phyloP scores from a whole-genome alignment of 345 rosid genomes.

The Pelargonium nanum region DNA sequence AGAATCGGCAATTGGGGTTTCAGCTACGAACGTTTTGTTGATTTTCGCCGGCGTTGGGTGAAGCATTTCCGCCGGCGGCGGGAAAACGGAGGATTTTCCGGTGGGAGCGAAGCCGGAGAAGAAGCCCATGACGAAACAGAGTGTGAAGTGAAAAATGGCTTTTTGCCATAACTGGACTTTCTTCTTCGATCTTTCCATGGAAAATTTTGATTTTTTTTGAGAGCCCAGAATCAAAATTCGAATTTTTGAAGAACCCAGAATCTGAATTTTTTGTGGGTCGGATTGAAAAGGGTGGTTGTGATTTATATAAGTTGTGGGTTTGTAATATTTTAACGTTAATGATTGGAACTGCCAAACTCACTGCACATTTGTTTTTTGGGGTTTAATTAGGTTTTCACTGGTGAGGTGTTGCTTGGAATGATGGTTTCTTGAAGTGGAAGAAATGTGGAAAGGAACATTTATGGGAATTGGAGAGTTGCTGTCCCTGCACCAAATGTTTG shows the following conservation, averaged over 20 bases:
- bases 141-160: slow-evolving; percentile 62
- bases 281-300: not conserved
- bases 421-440: slow-evolving; percentile 13
- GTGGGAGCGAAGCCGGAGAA: slow-evolving; percentile 87
- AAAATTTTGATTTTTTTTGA: slow-evolving; percentile 6
- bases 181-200: slow-evolving; percentile 72
- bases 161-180: slow-evolving; percentile 74
- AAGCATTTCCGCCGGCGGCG: not conserved
- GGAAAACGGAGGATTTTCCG: slow-evolving; percentile 35
- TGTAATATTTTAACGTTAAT: not conserved
- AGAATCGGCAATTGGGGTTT: no score
- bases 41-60: not conserved
- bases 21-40: no score
- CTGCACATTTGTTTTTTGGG: not conserved
- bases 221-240: not conserved
- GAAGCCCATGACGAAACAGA: slow-evolving; percentile 84
- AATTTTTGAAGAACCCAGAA: slow-evolving; percentile 20
- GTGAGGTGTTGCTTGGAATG: not conserved
- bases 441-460: not conserved
- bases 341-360: slow-evolving; percentile 5
- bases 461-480: slow-evolving; percentile 1
- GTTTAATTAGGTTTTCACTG: not conserved
- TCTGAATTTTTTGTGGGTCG: not conserved
- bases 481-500: slow-evolving; percentile 11
- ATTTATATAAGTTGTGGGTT: not conserved